A percentile compares a stretch with the other conserved stretches of the same genome.
These are phyloP conservation scores for Penicillium salamii DNA, from an alignment of 495 filamentous ascomycete genomes.

Conservation along the genomic window DNA sequence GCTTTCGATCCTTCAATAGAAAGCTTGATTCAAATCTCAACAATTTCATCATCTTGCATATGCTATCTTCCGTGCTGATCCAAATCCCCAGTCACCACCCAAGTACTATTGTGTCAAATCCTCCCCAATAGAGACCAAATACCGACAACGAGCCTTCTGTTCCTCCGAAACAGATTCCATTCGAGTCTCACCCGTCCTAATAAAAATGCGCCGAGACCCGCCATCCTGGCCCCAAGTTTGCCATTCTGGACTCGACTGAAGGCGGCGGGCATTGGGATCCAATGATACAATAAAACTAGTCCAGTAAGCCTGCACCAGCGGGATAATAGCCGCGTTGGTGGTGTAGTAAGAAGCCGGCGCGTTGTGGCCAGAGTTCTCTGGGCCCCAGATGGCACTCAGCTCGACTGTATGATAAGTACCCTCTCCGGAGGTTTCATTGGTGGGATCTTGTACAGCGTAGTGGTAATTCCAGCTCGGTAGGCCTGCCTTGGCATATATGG, in stretches of 20 bases:
- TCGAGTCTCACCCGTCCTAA: conserved; percentile 51
- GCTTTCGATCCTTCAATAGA: no score
- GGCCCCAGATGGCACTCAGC: conserved; percentile 59
- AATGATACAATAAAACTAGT: conserved; percentile 62
- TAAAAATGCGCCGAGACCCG: conserved; percentile 46
- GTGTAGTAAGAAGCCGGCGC: conserved; percentile 54
- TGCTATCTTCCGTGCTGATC: no score
- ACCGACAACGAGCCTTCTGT: conserved; percentile 50
- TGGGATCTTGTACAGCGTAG: conserved; percentile 59
- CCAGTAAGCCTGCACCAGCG: conserved; percentile 66
- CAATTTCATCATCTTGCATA: no score
- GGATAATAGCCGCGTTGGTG: conserved; percentile 49
- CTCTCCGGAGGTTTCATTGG: conserved; percentile 43
- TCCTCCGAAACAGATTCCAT: conserved; percentile 55
- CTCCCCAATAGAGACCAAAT: conserved; percentile 51
- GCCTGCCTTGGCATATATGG: conserved; percentile 36
- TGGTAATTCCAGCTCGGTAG: conserved; percentile 59
- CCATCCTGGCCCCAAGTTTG: conserved; percentile 33
- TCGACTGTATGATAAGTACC: conserved; percentile 66
- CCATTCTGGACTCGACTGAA: conserved; percentile 47
- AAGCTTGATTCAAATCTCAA: no score
- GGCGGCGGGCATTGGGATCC: conserved; percentile 58
- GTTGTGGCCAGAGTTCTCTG: conserved; percentile 34
- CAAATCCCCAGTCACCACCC: no score
- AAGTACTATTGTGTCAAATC: conserved; percentile 44